Percentiles rank a stretch among this genome's conserved stretches.
Evolutionary conservation across 305 asterid species (phyloP).

Genomic region (Fraxinus albicans): DNA sequence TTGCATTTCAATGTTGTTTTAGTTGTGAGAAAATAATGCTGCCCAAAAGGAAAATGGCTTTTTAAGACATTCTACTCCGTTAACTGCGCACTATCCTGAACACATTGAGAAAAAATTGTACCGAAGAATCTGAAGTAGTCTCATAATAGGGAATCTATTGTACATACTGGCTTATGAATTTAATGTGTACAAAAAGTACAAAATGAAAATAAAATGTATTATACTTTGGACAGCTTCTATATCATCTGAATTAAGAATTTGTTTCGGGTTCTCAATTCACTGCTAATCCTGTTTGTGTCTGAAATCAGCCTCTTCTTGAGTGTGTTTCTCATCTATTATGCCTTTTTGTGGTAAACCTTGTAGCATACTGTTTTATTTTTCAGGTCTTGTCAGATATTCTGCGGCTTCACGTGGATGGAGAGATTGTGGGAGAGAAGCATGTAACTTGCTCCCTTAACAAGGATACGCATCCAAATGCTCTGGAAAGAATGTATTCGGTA

Average conservation of each 20-base stretch:
- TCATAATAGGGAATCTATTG: neutral
- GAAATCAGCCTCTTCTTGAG: neutral
- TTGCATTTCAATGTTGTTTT: neutral
- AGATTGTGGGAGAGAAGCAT: slow-evolving; percentile 59
- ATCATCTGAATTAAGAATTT: neutral
- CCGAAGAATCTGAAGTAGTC: neutral
- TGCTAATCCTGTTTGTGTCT: neutral
- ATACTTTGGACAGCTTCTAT: neutral
- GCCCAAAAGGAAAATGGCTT: neutral
- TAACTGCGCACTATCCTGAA: neutral
- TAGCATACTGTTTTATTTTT: slow-evolving; percentile 20
- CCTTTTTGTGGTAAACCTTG: slow-evolving; percentile 25
- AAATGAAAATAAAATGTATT: neutral
- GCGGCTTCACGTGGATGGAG: slow-evolving; percentile 67
- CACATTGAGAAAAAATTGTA: neutral
- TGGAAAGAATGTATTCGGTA: slow-evolving; percentile 38
- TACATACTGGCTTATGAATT: neutral
- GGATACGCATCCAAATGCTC: slow-evolving; percentile 38
- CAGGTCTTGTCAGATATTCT: slow-evolving; percentile 53
- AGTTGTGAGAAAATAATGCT: neutral
- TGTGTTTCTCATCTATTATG: slow-evolving; percentile 9
- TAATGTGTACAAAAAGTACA: neutral
- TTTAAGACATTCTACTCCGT: neutral
- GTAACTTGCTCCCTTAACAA: slow-evolving; percentile 38
- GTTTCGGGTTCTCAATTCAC: neutral